Evolutionary conservation across 2,329 filamentous ascomycete species (phyloP), one percentile per base, ranked within the genome.

Genomic region (Cytospora chrysosperma): DNA sequence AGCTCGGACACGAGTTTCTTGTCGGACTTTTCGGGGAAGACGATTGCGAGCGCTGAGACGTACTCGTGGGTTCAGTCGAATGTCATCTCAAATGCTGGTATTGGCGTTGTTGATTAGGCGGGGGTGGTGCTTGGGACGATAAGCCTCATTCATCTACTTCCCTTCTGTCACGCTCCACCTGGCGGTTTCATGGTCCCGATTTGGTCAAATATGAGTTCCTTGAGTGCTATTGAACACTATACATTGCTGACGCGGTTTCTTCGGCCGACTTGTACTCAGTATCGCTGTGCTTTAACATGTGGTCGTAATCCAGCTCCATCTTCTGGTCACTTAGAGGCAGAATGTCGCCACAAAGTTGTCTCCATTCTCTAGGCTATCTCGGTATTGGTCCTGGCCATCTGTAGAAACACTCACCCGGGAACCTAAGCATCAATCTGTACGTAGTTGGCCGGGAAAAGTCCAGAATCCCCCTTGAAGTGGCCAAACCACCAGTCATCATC

Each of bases 401-500:
- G 15, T 51, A 21, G 47, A 53, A 34, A 28, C 27, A n/a, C 12
- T 27, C 53, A 26, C 7, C 8, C 9, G 24, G 7, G n/a, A 17
- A 7, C 28, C 59, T 68, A 72, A 24, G 67, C 59, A 67, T 86
- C 77, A 60, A 88, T 76, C 74, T 88, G 78, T 67, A 90, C 88
- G 70, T 90, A 90, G 74, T 90, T 89, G 72, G 87, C 84, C 15
- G 88, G 88, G 85, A 99, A 99, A 53, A 99, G 83, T 66, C 95
- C 95, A 32, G 85, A 85, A 63, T 88, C 85, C 57, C 93, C 93
- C 28, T 88, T 83, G 76, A 90, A 96, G 71, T 91, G 87, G 64
- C 95, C 95, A 71, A 94, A 90, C 95, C 95, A 99, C 95, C 95
- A 99, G 74, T 99, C 95, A 69, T 98, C 94, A 71, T 98, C 95